Conservation (phyloP, 108 stramenopile genomes). For the Nannochloropsis granulata region DNA sequence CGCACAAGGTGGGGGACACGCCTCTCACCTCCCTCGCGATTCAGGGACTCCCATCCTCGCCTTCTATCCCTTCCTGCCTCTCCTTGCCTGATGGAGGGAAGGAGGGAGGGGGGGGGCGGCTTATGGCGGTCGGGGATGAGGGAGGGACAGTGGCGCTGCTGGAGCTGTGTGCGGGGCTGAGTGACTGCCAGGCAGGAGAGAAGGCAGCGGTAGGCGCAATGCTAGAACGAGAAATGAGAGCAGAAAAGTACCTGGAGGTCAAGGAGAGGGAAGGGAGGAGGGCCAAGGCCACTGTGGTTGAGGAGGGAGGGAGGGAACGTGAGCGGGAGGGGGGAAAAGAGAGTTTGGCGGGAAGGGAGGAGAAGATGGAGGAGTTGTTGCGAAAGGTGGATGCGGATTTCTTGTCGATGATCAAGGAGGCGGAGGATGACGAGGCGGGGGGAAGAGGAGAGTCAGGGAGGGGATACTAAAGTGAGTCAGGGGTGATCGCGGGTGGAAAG, state of each 20-base stretch:
- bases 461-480: no score
- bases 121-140: conserved; percentile 60
- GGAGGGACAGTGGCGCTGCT: conserved; percentile 63
- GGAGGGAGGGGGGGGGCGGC: conserved; percentile 38
- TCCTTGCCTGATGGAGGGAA: no score
- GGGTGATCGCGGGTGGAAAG: no score
- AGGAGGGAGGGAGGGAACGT: conserved; percentile 34
- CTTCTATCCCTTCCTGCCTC: no score
- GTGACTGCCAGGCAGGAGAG: conserved; percentile 46
- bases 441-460: no score
- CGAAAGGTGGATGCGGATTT: conserved; percentile 37
- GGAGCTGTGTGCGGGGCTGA: conserved; percentile 50
- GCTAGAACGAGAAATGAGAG: conserved; percentile 64
- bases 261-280: conserved; percentile 42
- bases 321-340: conserved; percentile 2
- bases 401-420: conserved; percentile 42
- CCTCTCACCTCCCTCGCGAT: conserved; percentile 52
- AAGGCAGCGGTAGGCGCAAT: conserved; percentile 52
- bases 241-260: conserved; percentile 60
- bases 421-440: no score
- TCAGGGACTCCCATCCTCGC: conserved; percentile 24
- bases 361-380: no score
- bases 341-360: no score
- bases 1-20: conserved; percentile 61
- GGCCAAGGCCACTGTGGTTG: conserved; percentile 14